Evolutionary conservation across 306 rosid genomes (phyloP).

Genomic region (Pachyrhizus erosus): DNA sequence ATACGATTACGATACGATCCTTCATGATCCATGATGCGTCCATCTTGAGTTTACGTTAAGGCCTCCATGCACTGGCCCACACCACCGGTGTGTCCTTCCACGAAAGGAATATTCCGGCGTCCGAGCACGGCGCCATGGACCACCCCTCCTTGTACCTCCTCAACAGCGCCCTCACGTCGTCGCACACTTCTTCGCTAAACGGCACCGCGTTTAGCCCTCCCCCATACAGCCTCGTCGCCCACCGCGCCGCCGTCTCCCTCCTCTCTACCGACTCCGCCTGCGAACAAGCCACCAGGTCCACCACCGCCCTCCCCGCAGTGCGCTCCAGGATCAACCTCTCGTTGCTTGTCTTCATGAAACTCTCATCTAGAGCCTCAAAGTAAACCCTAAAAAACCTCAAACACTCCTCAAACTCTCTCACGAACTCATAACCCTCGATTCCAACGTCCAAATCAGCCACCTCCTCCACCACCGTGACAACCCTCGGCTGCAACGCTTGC

Average conservation of each 20-base stretch:
- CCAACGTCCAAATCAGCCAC: conserved; percentile 82
- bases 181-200: conserved; percentile 88
- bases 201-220: conserved; percentile 57
- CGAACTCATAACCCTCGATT: conserved; percentile 68
- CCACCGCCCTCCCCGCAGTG: conserved; percentile 76
- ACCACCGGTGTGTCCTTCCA: conserved; percentile 94
- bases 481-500: conserved; percentile 63
- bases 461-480: conserved; percentile 87
- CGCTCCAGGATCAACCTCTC: conserved; percentile 82
- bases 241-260: conserved; percentile 70
- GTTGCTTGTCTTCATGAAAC: conserved; percentile 67
- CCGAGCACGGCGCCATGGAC: conserved; percentile 71
- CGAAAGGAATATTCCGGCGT: conserved; percentile 83
- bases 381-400: conserved; percentile 93
- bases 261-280: conserved; percentile 67
- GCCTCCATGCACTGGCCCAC: conserved; percentile 97
- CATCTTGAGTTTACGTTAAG: conserved; percentile 41
- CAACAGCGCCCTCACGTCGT: conserved; percentile 83
- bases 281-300: conserved; percentile 74
- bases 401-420: conserved; percentile 73
- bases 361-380: conserved; percentile 82
- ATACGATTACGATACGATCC: not conserved
- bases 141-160: conserved; percentile 94
- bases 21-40: not conserved
- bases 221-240: conserved; percentile 69